Base-by-base conservation (phyloP, 2,329 filamentous ascomycete genomes). In the Talaromyces amestolkiae region DNA sequence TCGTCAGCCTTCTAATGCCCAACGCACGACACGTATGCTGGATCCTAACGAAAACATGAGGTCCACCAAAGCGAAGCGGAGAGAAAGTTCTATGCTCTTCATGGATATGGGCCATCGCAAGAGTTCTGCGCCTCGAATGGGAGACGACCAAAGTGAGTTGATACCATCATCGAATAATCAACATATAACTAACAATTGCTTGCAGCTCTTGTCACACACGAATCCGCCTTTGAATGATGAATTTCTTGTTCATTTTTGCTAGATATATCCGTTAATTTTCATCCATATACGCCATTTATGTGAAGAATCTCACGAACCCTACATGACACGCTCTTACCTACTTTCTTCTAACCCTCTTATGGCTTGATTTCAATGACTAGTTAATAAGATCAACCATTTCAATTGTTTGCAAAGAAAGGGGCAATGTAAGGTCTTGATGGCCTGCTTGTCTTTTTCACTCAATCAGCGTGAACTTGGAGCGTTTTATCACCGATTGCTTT, bases 51-150 rank as follows among this genome's bases (percentile, higher is more conserved):
- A 77, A 35, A 75, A 76, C 33, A 70, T 73, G 22, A 74, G 74
- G 35, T 74, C 75, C 10, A 73, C 73, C 22, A 83, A 82, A 71
- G 74, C 78, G 19, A 81, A 81, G 70, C 76, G 81, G 68, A 75
- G 81, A 51, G 81, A 83, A 70, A 83, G 81, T 68, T 81, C 81
- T 19, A 76, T 83, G 71, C 71, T 82, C 49, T 77, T 81, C 45
- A 81, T 82, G 79, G 78, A 79, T 43, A 67, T 72, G 43, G 73
- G 72, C 39, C 69, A 77, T 64, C 72, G 73, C 58, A 74, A 71
- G 51, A 68, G 66, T 39, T 70, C 73, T 35, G 58, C 71, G 39
- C 62, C 72, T 24, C 66, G 70, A 17, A 56, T 72, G 24, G 68
- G 69, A 51, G 68, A 72, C 60, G 71, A 73, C 35, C 61, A 68